A percentile compares a stretch with the other conserved stretches of the same genome.
Conservation (phyloP, 2,329 filamentous ascomycete genomes). For the Venturia oleaginea region DNA sequence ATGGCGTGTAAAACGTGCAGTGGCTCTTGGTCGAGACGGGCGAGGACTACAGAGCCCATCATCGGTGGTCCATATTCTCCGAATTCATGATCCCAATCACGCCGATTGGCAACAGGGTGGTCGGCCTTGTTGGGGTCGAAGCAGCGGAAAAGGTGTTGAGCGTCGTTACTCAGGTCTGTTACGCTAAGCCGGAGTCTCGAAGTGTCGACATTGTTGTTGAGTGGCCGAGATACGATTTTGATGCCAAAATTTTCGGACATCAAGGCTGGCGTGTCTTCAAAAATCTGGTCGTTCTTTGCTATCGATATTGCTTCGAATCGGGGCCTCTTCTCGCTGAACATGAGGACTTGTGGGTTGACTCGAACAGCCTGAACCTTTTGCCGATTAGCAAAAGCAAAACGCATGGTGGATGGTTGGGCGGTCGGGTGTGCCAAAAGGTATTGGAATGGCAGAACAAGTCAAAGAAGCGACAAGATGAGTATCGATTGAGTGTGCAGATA, state of each 20-base stretch:
- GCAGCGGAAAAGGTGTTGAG: constrained; percentile 4
- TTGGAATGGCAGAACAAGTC: not conserved
- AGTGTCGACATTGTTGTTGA: not conserved
- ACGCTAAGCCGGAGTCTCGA: not conserved
- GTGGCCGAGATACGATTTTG: not conserved
- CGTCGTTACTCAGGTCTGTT: not conserved
- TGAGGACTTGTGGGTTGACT: not conserved
- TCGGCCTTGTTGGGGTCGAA: not conserved
- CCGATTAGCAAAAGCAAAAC: not conserved
- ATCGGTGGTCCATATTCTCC: constrained; percentile 2
- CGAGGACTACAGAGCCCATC: constrained; percentile 4
- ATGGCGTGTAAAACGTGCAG: constrained; percentile 8
- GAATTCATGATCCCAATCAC: constrained; percentile 9
- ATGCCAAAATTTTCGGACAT: not conserved
- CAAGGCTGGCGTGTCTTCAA: not conserved
- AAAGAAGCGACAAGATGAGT: not conserved
- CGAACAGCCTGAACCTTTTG: constrained; percentile 5
- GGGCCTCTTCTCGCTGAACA: not conserved
- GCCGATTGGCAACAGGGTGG: not conserved
- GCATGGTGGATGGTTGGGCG: not conserved
- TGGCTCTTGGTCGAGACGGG: constrained; percentile 7
- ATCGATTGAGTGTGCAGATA: not conserved
- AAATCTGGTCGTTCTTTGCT: not conserved
- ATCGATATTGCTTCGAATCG: constrained; percentile 6
- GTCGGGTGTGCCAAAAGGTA: not conserved